Conservation (phyloP, 1,139 yeast species). For the Hansenula anomala region DNA sequence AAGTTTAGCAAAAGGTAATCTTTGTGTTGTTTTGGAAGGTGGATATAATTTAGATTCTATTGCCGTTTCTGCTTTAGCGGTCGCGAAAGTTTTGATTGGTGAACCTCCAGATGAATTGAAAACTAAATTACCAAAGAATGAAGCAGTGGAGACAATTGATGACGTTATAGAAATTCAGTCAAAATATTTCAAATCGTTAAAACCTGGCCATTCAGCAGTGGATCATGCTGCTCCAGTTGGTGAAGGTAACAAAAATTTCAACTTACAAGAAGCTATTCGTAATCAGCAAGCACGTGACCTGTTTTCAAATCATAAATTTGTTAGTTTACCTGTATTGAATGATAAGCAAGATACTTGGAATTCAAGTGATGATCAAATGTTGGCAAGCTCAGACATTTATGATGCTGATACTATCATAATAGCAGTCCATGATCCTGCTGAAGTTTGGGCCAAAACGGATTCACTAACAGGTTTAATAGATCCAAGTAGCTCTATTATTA, state of each 20-base stretch:
- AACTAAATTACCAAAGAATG: constrained; percentile 59
- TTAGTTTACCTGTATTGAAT: constrained; percentile 63
- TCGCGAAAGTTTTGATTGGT: constrained; percentile 86
- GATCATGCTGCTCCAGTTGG: constrained; percentile 19
- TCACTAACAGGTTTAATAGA: constrained; percentile 77
- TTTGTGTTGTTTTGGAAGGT: constrained; percentile 91
- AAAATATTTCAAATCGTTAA: constrained; percentile 81
- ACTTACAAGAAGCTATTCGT: constrained; percentile 68
- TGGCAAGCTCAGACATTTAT: constrained; percentile 74
- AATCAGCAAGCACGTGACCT: constrained; percentile 59
- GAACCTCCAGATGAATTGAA: constrained; percentile 86
- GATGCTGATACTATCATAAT: constrained; percentile 59
- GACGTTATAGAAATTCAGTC: constrained; percentile 80
- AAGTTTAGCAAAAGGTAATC: constrained; percentile 79
- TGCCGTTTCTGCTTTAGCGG: constrained; percentile 86
- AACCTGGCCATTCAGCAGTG: constrained; percentile 51
- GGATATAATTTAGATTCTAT: constrained; percentile 93
- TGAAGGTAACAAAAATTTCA: constrained; percentile 31
- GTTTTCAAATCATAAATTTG: constrained; percentile 51
- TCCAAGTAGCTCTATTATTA: constrained; percentile 61
- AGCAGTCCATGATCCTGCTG: constrained; percentile 87
- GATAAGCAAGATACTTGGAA: constrained; percentile 33
- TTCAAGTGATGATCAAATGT: constrained; percentile 60
- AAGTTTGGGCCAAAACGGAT: constrained; percentile 84
- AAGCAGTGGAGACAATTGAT: constrained; percentile 81